Evolutionary conservation across 2,329 filamentous ascomycete species (phyloP).

Genomic region (Lecanosticta acicola): DNA sequence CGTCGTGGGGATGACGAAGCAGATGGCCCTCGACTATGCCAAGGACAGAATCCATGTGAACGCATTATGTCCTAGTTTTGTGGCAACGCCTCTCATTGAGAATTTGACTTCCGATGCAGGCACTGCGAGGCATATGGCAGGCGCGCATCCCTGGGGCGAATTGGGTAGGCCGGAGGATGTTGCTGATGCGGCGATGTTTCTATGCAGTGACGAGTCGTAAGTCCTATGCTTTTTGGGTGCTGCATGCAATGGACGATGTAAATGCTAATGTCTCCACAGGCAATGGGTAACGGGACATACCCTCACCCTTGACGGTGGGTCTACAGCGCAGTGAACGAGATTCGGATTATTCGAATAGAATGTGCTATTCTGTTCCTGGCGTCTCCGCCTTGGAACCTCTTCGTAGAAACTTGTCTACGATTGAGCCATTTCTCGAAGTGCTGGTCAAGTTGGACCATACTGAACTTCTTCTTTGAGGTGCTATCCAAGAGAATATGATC

Average conservation of each 20-base stretch:
- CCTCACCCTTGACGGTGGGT: constrained; percentile 4
- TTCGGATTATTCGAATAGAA: no score
- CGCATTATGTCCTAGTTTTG: constrained; percentile 15
- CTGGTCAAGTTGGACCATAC: neutral
- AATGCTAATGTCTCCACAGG: constrained; percentile 1
- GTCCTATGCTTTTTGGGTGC: neutral
- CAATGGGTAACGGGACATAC: constrained; percentile 5
- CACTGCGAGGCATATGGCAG: neutral
- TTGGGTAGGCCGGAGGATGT: constrained; percentile 5
- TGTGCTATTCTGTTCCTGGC: neutral
- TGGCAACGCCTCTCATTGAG: constrained; percentile 15
- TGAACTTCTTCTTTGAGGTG: neutral
- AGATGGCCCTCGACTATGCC: constrained; percentile 36
- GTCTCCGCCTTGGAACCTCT: neutral
- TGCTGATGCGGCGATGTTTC: constrained; percentile 6
- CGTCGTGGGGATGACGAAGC: constrained; percentile 25
- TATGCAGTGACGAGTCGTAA: constrained; percentile 8
- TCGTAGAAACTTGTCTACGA: neutral
- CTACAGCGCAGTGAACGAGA: constrained; percentile 2
- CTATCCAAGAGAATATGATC: neutral
- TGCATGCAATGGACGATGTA: neutral
- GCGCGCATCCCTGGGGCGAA: constrained; percentile 3
- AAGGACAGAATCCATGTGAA: constrained; percentile 23
- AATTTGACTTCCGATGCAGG: neutral
- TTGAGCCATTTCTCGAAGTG: neutral